Percentiles rank a stretch among this genome's conserved stretches.
These are phyloP conservation scores for Saturnispora galanensis DNA, from an alignment of 805 yeast species.

Conservation along the genomic window DNA sequence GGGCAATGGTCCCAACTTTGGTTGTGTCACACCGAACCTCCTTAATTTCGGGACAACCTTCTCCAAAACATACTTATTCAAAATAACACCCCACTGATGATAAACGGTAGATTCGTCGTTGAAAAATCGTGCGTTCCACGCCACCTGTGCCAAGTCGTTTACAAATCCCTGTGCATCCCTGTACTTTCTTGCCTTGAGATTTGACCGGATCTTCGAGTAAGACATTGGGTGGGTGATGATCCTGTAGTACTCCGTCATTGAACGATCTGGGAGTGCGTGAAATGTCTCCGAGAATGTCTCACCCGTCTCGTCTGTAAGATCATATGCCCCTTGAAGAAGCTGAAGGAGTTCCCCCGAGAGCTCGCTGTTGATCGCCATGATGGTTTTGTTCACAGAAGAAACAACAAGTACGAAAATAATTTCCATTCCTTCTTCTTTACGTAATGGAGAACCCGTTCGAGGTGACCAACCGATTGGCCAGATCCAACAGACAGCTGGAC, in stretches of 20 bases:
- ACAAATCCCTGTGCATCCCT: slow-evolving; percentile 57
- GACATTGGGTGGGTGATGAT: slow-evolving; percentile 76
- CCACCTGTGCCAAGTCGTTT: slow-evolving; percentile 69
- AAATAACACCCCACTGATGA: slow-evolving; percentile 55
- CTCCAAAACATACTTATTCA: slow-evolving; percentile 42
- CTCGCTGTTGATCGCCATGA: background rate
- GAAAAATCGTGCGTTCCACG: slow-evolving; percentile 84
- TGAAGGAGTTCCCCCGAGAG: background rate
- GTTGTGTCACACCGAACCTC: slow-evolving; percentile 36
- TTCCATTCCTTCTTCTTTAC: background rate
- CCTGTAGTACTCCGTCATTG: slow-evolving; percentile 71
- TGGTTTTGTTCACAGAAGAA: background rate
- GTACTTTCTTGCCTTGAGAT: slow-evolving; percentile 46
- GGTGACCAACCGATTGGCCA: slow-evolving; percentile 9
- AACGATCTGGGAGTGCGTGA: slow-evolving; percentile 63
- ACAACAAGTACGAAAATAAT: background rate
- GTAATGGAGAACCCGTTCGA: slow-evolving; percentile 3
- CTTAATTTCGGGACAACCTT: slow-evolving; percentile 39
- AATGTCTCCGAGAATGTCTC: slow-evolving; percentile 32
- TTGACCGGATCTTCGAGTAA: slow-evolving; percentile 57
- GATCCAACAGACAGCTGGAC: slow-evolving; percentile 78
- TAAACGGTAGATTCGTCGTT: slow-evolving; percentile 62
- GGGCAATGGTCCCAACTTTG: slow-evolving; percentile 64
- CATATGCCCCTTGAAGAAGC: slow-evolving; percentile 17
- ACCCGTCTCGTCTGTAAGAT: slow-evolving; percentile 21